These are phyloP conservation scores for Cladosporium sp. DNA, from an alignment of 2,329 filamentous ascomycete genomes.

Conservation along the genomic window DNA sequence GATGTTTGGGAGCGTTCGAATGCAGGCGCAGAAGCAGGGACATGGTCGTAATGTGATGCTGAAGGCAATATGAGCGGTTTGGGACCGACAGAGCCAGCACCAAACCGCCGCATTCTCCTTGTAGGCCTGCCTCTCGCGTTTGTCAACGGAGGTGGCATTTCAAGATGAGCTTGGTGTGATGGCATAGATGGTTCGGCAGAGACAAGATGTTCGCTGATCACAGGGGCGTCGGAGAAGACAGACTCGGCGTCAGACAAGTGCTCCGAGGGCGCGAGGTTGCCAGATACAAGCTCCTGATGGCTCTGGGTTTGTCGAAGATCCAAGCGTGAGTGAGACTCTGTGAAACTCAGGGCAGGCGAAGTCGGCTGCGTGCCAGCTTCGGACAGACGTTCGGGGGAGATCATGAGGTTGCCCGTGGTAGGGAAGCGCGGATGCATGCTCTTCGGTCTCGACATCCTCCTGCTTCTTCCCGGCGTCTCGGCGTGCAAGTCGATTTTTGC, in stretches of 20 bases:
- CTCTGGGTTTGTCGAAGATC: conserved; percentile 10
- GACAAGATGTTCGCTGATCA: conserved; percentile 18
- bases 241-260: conserved; percentile 18
- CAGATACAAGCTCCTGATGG: conserved; percentile 4
- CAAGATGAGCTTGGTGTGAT: conserved; percentile 10
- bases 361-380: conserved; percentile 2
- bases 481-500: conserved; percentile 33
- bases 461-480: conserved; percentile 22
- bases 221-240: conserved; percentile 17
- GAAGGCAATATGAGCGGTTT: conserved; percentile 33
- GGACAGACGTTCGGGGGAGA: conserved; percentile 24
- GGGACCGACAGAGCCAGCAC: conserved; percentile 29
- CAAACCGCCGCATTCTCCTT: conserved; percentile 33
- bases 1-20: conserved; percentile 22
- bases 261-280: conserved; percentile 15
- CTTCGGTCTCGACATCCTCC: conserved; percentile 27
- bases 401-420: conserved; percentile 27
- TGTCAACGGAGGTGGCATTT: conserved; percentile 14
- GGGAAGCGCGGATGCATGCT: conserved; percentile 34
- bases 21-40: conserved; percentile 25
- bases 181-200: conserved; percentile 3
- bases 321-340: neutral
- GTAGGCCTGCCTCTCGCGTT: conserved; percentile 18
- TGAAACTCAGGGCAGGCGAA: conserved; percentile 12
- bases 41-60: conserved; percentile 25